Conservation (phyloP, 805 yeast species). For the Saccharomycopsis capsularis region DNA sequence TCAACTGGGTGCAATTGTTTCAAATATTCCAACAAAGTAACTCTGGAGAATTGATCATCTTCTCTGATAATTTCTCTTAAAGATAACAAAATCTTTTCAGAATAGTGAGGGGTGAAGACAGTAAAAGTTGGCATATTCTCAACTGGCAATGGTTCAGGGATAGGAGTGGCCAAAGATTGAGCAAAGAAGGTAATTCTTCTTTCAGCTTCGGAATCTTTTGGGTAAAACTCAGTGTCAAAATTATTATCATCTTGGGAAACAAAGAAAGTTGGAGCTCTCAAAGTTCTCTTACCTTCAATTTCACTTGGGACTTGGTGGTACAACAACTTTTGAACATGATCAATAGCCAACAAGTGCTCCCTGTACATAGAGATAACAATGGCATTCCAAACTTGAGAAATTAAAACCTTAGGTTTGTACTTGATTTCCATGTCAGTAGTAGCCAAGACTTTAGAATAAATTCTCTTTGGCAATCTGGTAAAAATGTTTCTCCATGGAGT, state of each 20-base stretch:
- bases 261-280: constrained; percentile 98
- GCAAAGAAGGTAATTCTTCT: constrained; percentile 99
- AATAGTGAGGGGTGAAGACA: constrained; percentile 91
- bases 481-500: constrained; percentile 99
- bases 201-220: constrained; percentile 95
- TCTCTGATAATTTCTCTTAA: constrained; percentile 93
- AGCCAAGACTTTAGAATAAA: constrained; percentile 94
- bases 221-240: constrained; percentile 95
- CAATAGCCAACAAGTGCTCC: constrained; percentile 96
- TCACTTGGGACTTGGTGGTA: constrained; percentile 99
- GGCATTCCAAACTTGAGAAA: constrained; percentile 99
- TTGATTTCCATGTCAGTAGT: constrained; percentile 99
- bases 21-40: constrained; percentile 71
- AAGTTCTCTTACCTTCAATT: constrained; percentile 95
- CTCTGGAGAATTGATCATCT: constrained; percentile 84
- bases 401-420: constrained; percentile 96
- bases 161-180: constrained; percentile 96
- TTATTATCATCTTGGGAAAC: constrained; percentile 93
- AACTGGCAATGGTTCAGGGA: constrained; percentile 97
- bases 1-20: constrained; percentile 65
- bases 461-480: constrained; percentile 97
- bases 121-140: constrained; percentile 99
- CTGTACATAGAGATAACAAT: constrained; percentile 99
- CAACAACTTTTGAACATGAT: constrained; percentile 93
- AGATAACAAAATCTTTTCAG: constrained; percentile 90